Evolutionary conservation across 352 stramenopile species (phyloP).

Genomic region (Globisporangium polare): DNA sequence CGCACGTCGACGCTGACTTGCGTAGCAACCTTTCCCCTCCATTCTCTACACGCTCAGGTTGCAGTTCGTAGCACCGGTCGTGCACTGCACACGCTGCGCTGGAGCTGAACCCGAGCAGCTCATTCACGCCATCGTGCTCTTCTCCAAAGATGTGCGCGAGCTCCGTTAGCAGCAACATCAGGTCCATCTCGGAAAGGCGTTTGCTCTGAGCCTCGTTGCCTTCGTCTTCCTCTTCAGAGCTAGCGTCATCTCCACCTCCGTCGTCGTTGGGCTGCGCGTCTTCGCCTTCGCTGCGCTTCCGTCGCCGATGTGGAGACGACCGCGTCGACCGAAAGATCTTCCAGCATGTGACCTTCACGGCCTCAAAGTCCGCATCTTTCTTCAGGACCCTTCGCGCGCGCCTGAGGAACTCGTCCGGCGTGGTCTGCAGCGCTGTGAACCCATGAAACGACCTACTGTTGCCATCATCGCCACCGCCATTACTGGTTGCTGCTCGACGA

Average conservation of each 20-base stretch:
- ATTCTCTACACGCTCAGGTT: background rate
- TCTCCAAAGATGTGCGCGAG: constrained; percentile 28
- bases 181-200: constrained; percentile 14
- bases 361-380: constrained; percentile 19
- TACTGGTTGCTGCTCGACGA: background rate
- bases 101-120: constrained; percentile 17
- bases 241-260: background rate
- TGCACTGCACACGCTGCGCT: constrained; percentile 3
- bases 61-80: constrained; percentile 15
- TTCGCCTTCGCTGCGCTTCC: background rate
- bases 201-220: background rate
- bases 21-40: background rate
- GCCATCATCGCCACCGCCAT: too few species aligned
- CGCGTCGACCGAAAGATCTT: constrained; percentile 10
- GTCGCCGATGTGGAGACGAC: background rate
- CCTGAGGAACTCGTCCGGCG: constrained; percentile 8
- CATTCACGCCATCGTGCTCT: constrained; percentile 21
- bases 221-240: background rate
- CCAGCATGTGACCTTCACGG: constrained; percentile 17
- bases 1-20: constrained; percentile 1
- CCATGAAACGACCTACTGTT: background rate
- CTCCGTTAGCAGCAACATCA: constrained; percentile 21
- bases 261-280: background rate
- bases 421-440: constrained; percentile 1
- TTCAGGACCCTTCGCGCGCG: constrained; percentile 10